phyloP scores from a whole-genome alignment of 352 stramenopile species.

The Paralagenidium karlingii region DNA sequence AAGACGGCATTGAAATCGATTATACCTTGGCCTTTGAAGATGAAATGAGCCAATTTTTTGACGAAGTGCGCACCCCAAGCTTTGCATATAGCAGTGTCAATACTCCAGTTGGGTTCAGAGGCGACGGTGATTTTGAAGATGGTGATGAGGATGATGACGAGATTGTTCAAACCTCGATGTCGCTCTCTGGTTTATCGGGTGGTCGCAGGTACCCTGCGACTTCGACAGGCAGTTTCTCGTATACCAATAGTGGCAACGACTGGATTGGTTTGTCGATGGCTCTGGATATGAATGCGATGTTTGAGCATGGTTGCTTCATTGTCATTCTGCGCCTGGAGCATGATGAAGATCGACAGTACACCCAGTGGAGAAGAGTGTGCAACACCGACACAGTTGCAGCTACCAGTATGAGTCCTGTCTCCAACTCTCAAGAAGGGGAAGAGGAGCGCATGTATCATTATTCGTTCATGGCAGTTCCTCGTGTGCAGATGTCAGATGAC shows the following conservation, averaged over 20 bases:
- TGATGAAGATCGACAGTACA: conserved; percentile 18
- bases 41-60: too few relatives aligned
- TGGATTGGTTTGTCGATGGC: conserved; percentile 74
- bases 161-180: neutral
- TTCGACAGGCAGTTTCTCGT: too few relatives aligned
- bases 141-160: conserved; percentile 3
- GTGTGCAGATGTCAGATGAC: conserved; percentile 53
- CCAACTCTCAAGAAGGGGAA: too few relatives aligned
- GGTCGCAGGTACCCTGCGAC: conserved; percentile 1
- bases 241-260: too few relatives aligned
- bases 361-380: conserved; percentile 57
- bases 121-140: conserved; percentile 20
- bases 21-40: too few relatives aligned
- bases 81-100: conserved; percentile 57
- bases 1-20: too few relatives aligned
- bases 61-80: conserved; percentile 64
- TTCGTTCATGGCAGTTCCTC: conserved; percentile 72
- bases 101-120: conserved; percentile 16
- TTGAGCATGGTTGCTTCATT: conserved; percentile 61
- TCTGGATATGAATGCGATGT: conserved; percentile 72
- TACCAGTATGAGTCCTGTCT: conserved; percentile 27
- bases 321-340: conserved; percentile 55
- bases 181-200: conserved; percentile 1
- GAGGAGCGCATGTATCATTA: conserved; percentile 60
- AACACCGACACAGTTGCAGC: conserved; percentile 73